phyloP scores from a whole-genome alignment of 2,329 filamentous ascomycete species.

The Diplodia mutila region DNA sequence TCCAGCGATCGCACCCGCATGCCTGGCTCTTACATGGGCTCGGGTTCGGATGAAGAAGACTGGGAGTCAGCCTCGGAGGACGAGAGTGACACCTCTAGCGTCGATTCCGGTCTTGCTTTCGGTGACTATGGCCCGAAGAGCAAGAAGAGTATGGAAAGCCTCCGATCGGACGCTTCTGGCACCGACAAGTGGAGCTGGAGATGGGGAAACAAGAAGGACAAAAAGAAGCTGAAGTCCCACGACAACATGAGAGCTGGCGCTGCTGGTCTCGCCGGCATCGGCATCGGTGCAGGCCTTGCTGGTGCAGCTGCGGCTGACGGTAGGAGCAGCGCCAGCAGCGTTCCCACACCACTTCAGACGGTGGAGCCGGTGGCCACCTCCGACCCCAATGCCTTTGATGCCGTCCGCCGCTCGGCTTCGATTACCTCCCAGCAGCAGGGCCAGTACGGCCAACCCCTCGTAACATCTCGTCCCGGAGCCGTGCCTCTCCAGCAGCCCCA shows the following conservation, averaged over 20 bases:
- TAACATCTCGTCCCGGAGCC: slow-evolving; percentile 47
- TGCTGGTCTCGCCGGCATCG: slow-evolving; percentile 46
- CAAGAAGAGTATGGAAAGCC: slow-evolving; percentile 55
- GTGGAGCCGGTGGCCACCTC: slow-evolving; percentile 69
- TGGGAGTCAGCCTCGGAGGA: slow-evolving; percentile 46
- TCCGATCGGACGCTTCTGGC: slow-evolving; percentile 58
- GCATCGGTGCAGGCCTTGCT: slow-evolving; percentile 26
- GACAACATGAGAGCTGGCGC: slow-evolving; percentile 41
- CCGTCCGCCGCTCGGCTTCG: slow-evolving; percentile 54
- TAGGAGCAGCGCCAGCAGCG: slow-evolving; percentile 49
- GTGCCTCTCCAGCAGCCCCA: slow-evolving; percentile 84
- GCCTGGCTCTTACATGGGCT: slow-evolving; percentile 30
- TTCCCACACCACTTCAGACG: slow-evolving; percentile 59
- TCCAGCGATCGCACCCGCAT: slow-evolving; percentile 32
- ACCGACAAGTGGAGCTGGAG: slow-evolving; percentile 64
- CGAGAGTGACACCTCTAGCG: slow-evolving; percentile 50
- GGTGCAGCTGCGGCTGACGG: slow-evolving; percentile 51
- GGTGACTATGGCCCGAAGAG: slow-evolving; percentile 49
- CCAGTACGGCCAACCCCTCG: slow-evolving; percentile 41
- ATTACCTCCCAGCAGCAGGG: slow-evolving; percentile 44
- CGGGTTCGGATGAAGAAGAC: slow-evolving; percentile 54
- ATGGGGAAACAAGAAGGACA: slow-evolving; percentile 58
- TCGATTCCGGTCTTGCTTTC: slow-evolving; percentile 64
- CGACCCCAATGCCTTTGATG: slow-evolving; percentile 67
- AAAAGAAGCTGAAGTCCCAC: slow-evolving; percentile 31